Conservation (phyloP, 1,139 yeast species). For the Nakaseomyces kungkrabaensis region DNA sequence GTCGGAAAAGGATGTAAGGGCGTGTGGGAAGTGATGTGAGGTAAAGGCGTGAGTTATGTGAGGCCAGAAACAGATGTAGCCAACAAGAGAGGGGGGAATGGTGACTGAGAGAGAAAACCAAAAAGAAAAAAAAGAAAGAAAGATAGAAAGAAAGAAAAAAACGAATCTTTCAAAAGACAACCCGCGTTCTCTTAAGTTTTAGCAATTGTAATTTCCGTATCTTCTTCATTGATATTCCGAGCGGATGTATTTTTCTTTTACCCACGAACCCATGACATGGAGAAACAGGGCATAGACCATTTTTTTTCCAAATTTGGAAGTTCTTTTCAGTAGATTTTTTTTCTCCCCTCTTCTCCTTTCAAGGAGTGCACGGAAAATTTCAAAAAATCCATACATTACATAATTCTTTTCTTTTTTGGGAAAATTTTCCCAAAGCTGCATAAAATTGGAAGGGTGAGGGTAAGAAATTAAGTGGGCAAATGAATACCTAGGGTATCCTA, state of each 20-base stretch:
- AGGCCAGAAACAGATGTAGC: background rate
- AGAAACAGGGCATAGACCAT: background rate
- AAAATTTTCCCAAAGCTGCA: no score
- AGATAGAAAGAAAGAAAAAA: no score
- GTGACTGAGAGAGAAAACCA: background rate
- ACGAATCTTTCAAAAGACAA: no score
- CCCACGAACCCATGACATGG: background rate
- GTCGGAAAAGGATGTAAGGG: background rate
- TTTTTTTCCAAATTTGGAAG: background rate
- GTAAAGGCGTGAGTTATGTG: background rate
- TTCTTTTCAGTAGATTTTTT: background rate
- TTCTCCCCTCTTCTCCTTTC: no score
- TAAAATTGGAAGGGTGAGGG: no score
- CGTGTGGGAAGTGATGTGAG: background rate
- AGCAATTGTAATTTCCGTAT: background rate
- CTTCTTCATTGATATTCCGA: background rate
- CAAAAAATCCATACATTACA: no score
- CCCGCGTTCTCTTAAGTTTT: no score
- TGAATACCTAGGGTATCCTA: no score
- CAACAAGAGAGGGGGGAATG: background rate
- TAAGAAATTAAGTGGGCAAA: no score
- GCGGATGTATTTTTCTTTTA: background rate
- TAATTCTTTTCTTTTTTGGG: no score
- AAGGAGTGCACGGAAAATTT: no score
- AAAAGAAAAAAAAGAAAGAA: no score